These are phyloP conservation scores for Claviceps maximensis DNA, from an alignment of 2,329 filamentous ascomycete species.

Conservation along the genomic window DNA sequence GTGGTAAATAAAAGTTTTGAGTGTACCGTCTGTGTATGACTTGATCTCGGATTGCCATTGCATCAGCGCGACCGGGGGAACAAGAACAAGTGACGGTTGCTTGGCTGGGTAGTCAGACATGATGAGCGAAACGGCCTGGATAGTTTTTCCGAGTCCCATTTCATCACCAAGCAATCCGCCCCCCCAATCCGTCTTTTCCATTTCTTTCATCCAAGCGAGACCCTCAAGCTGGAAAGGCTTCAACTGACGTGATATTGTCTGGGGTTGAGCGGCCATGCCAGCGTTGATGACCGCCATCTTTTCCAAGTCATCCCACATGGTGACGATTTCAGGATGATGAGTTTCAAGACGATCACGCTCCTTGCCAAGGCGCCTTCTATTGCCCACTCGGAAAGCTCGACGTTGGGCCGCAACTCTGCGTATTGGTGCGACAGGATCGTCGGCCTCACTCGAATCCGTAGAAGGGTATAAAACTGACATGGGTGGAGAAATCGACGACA, in stretches of 20 bases:
- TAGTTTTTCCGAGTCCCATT: constrained; percentile 98
- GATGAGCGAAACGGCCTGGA: constrained; percentile 91
- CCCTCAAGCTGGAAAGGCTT: constrained; percentile 93
- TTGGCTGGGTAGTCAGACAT: constrained; percentile 93
- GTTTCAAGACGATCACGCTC: constrained; percentile 57
- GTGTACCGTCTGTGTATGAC: constrained; percentile 69
- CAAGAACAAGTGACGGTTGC: constrained; percentile 72
- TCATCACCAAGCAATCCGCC: constrained; percentile 90
- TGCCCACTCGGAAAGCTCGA: constrained; percentile 21
- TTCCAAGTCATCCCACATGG: constrained; percentile 74
- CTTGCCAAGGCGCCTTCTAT: constrained; percentile 17
- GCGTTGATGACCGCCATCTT: constrained; percentile 52
- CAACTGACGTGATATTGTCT: constrained; percentile 65
- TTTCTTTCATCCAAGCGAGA: constrained; percentile 83
- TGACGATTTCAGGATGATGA: constrained; percentile 64
- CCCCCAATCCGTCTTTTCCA: constrained; percentile 75
- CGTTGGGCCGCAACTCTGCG: constrained; percentile 14
- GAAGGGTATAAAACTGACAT: constrained; percentile 4
- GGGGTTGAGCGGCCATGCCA: constrained; percentile 36
- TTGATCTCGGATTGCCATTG: constrained; percentile 82
- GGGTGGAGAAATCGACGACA: constrained; percentile 4
- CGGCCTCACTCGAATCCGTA: constrained; percentile 12
- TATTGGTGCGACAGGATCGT: constrained; percentile 6
- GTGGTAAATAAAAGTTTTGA: constrained; percentile 86
- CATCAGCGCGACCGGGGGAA: constrained; percentile 88